Evolutionary conservation across 2,329 filamentous ascomycete species (phyloP).

Genomic region (Cytospora piceae): DNA sequence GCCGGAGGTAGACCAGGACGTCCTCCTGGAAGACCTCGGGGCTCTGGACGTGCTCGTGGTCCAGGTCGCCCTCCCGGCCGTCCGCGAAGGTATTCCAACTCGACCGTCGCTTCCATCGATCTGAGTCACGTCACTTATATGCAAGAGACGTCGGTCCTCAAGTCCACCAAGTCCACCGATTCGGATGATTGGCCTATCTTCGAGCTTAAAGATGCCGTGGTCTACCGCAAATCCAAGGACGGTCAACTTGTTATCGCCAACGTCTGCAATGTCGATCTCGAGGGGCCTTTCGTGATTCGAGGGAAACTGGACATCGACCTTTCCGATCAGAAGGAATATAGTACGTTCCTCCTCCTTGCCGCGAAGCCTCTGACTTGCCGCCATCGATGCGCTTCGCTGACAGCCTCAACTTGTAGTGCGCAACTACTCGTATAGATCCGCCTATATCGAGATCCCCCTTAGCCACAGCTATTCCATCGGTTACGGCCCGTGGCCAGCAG

Average conservation of each 20-base stretch:
- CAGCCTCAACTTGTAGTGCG: constrained; percentile 37
- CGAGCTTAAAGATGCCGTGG: constrained; percentile 61
- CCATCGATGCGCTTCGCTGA: constrained; percentile 9
- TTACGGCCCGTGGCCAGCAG: constrained; percentile 55
- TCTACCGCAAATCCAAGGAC: constrained; percentile 53
- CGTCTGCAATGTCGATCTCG: constrained; percentile 61
- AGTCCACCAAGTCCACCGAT: constrained; percentile 39
- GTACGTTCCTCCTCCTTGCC: constrained; percentile 39
- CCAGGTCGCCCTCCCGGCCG: constrained; percentile 36
- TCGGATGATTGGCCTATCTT: constrained; percentile 64
- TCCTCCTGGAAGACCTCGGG: constrained; percentile 15
- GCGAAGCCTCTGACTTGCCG: neutral
- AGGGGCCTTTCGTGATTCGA: constrained; percentile 64
- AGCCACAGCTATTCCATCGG: constrained; percentile 58
- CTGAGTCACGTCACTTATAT: constrained; percentile 39
- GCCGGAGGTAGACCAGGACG: constrained; percentile 23
- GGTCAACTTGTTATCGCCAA: constrained; percentile 57
- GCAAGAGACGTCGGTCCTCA: constrained; percentile 44
- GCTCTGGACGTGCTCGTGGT: constrained; percentile 20
- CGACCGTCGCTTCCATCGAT: constrained; percentile 50
- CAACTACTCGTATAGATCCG: constrained; percentile 38
- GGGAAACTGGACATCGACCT: constrained; percentile 60
- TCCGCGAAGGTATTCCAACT: constrained; percentile 48
- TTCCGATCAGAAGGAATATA: constrained; percentile 43
- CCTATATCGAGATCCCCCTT: constrained; percentile 59